A percentile compares a stretch with the other conserved stretches of the same genome.
Evolutionary conservation across 768 basidiomycete genomes (phyloP).

Genomic region (Leucocoprinus birnbaumii): DNA sequence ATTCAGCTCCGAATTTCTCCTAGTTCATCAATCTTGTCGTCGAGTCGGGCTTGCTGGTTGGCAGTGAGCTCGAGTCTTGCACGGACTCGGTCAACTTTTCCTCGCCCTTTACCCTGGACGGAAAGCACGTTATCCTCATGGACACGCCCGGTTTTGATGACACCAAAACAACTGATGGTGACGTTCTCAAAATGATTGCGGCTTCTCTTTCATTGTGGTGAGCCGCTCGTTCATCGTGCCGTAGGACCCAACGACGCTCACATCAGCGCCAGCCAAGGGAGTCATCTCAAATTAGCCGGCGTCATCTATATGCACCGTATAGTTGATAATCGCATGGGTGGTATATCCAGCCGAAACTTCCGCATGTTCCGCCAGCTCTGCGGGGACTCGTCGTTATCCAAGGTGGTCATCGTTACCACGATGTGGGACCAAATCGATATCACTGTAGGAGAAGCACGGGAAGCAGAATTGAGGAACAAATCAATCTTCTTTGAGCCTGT

Average conservation of each 20-base stretch:
- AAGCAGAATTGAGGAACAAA: constrained; percentile 33
- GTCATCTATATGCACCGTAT: constrained; percentile 53
- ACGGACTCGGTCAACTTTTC: constrained; percentile 43
- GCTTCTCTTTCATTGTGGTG: constrained; percentile 33
- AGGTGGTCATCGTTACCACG: constrained; percentile 46
- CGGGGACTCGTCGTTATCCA: constrained; percentile 39
- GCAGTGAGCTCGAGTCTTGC: constrained; percentile 46
- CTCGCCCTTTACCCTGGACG: constrained; percentile 39
- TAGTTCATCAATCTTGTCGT: constrained; percentile 57
- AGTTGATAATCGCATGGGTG: constrained; percentile 40
- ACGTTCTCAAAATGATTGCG: constrained; percentile 48
- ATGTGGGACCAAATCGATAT: constrained; percentile 40
- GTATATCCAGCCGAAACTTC: constrained; percentile 41
- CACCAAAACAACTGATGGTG: constrained; percentile 42
- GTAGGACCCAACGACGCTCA: not conserved
- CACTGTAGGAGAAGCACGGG: constrained; percentile 34
- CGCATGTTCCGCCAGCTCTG: constrained; percentile 46
- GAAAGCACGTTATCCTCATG: constrained; percentile 39
- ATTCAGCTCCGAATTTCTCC: no score
- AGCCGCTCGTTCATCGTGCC: constrained; percentile 10
- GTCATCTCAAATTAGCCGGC: constrained; percentile 40
- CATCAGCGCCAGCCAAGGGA: constrained; percentile 26
- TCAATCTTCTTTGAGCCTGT: constrained; percentile 46
- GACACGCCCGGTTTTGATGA: constrained; percentile 66
- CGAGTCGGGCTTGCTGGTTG: constrained; percentile 44